These are phyloP conservation scores for Kalaharituber pfeilii DNA, from an alignment of 2,329 filamentous ascomycete species.

Conservation along the genomic window DNA sequence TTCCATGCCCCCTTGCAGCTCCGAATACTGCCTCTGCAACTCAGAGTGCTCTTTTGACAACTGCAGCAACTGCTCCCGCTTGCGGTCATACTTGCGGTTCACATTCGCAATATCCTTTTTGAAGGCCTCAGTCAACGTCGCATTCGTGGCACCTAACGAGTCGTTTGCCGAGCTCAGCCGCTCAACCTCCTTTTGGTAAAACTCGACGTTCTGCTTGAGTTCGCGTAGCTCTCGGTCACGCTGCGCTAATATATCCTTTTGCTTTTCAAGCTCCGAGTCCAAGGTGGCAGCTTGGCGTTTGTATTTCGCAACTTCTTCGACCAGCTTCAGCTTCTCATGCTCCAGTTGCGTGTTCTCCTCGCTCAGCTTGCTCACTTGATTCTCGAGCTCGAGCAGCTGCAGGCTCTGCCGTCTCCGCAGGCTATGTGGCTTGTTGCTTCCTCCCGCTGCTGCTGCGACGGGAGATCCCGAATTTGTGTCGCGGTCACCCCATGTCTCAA, in stretches of 20 bases:
- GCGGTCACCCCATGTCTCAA: slow-evolving; percentile 21
- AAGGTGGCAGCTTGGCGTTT: slow-evolving; percentile 35
- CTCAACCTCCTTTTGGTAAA: slow-evolving; percentile 63
- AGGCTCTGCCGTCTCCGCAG: slow-evolving; percentile 95
- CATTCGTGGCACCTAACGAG: slow-evolving; percentile 58
- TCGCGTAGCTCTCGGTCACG: slow-evolving; percentile 75
- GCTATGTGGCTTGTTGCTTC: slow-evolving; percentile 84
- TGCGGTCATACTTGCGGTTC: slow-evolving; percentile 44
- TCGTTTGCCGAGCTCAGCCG: slow-evolving; percentile 71
- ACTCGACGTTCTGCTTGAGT: slow-evolving; percentile 60
- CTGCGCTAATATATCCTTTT: slow-evolving; percentile 55
- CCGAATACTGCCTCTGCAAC: slow-evolving; percentile 44
- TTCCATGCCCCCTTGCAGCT: slow-evolving; percentile 45
- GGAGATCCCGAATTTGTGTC: slow-evolving; percentile 57
- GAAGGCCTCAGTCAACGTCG: slow-evolving; percentile 57
- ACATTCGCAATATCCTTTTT: slow-evolving; percentile 52
- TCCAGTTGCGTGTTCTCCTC: slow-evolving; percentile 68
- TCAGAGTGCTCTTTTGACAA: slow-evolving; percentile 52
- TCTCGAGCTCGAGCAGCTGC: slow-evolving; percentile 85
- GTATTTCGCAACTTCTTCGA: slow-evolving; percentile 41
- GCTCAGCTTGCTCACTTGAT: slow-evolving; percentile 63
- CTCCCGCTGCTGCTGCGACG: too few species aligned
- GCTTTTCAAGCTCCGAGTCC: slow-evolving; percentile 41
- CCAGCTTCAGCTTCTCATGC: slow-evolving; percentile 52
- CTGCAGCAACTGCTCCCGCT: slow-evolving; percentile 38